These are phyloP conservation scores for Alternaria ethzedia DNA, from an alignment of 2,329 filamentous ascomycete species.

Conservation along the genomic window DNA sequence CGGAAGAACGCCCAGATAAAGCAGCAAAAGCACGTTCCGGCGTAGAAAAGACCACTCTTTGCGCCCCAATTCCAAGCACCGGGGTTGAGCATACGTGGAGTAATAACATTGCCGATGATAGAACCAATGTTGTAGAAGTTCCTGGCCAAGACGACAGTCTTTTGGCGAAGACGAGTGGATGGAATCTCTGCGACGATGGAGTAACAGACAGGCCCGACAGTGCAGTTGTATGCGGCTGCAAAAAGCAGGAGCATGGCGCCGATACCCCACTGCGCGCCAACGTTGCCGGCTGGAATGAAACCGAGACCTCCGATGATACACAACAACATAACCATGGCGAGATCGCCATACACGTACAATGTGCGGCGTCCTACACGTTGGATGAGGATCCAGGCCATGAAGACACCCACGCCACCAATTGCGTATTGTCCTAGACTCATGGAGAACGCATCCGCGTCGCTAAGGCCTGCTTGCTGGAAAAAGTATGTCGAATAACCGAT, in stretches of 20 bases:
- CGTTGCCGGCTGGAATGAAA: slow-evolving; percentile 52
- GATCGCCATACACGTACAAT: slow-evolving; percentile 75
- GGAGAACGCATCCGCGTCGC: slow-evolving; percentile 50
- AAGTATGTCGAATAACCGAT: slow-evolving; percentile 55
- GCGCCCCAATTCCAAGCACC: slow-evolving; percentile 69
- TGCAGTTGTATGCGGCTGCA: slow-evolving; percentile 79
- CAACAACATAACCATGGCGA: slow-evolving; percentile 65
- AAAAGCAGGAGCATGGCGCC: slow-evolving; percentile 45
- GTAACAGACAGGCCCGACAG: slow-evolving; percentile 88
- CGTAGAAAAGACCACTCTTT: slow-evolving; percentile 87
- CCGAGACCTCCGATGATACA: slow-evolving; percentile 83
- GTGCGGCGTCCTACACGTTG: slow-evolving; percentile 75
- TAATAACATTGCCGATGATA: slow-evolving; percentile 69
- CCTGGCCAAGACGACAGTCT: slow-evolving; percentile 85
- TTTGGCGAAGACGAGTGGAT: slow-evolving; percentile 83
- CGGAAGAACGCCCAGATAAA: slow-evolving; percentile 81
- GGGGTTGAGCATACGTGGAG: slow-evolving; percentile 46
- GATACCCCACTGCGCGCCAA: slow-evolving; percentile 55
- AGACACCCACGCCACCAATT: slow-evolving; percentile 68
- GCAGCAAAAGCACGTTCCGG: slow-evolving; percentile 77
- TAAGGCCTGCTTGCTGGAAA: slow-evolving; percentile 56
- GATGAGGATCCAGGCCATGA: slow-evolving; percentile 81
- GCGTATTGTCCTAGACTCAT: slow-evolving; percentile 63
- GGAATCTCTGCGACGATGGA: slow-evolving; percentile 86
- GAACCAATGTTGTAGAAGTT: slow-evolving; percentile 78